These are phyloP conservation scores for Scutellaria barbata DNA, from an alignment of 257 asterid genomes.

Conservation along the genomic window DNA sequence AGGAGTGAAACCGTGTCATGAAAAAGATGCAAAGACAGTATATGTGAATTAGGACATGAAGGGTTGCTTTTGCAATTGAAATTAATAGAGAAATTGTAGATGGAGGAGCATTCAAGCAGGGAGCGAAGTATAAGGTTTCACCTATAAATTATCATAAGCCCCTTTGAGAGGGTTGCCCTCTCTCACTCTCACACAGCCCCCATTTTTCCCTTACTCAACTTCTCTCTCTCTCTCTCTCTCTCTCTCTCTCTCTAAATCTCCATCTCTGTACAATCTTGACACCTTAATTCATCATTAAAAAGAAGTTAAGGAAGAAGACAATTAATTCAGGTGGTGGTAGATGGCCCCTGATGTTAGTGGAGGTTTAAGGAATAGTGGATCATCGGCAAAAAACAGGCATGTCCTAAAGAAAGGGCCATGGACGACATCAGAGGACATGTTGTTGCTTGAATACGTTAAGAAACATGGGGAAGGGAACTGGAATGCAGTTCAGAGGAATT, in stretches of 20 bases:
- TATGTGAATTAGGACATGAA: constrained; percentile 3
- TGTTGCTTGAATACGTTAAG: constrained; percentile 60
- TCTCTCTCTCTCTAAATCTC: constrained; percentile 21
- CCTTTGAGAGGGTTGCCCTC: background rate
- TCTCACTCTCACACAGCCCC: constrained; percentile 49
- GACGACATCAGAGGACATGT: constrained; percentile 64
- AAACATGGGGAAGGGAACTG: constrained; percentile 75
- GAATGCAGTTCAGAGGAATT: constrained; percentile 73
- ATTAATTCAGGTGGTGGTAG: background rate
- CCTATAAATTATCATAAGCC: constrained; percentile 59
- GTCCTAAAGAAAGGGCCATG: constrained; percentile 72
- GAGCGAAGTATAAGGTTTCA: constrained; percentile 58
- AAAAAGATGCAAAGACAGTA: constrained; percentile 42
- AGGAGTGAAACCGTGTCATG: constrained; percentile 40
- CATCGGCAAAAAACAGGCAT: constrained; percentile 28
- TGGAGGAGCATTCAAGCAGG: constrained; percentile 64
- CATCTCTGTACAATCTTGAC: too few species aligned
- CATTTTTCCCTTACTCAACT: constrained; percentile 40
- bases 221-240: constrained; percentile 27
- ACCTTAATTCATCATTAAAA: constrained; percentile 28
- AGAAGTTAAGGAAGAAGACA: too few species aligned
- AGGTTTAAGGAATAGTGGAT: constrained; percentile 32
- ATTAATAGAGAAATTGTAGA: constrained; percentile 28
- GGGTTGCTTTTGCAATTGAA: constrained; percentile 14
- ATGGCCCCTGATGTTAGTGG: constrained; percentile 59